Base-by-base conservation (phyloP, 805 yeast genomes). In the Groenewaldozyma tartarivorans region DNA sequence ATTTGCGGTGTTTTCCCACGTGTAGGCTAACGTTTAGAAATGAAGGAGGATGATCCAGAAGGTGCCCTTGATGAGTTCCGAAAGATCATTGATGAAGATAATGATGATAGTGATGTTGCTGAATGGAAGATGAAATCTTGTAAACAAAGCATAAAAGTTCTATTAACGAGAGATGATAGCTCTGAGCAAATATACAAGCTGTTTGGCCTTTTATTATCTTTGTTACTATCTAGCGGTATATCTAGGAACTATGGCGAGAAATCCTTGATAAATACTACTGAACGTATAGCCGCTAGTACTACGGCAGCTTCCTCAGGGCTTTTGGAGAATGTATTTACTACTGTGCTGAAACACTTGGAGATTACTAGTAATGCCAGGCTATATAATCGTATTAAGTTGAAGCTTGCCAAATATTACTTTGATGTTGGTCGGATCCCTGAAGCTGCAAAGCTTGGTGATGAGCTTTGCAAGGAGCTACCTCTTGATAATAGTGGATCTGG, bases 131-230 rank as follows among this genome's bases (percentile, higher is more conserved):
- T 62, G 41, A 60, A 58, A 39, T 55, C 64, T 4, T 30, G 49
- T 36, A 63, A 63, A 37, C 68, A 63, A 45, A 31, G 50, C 11
- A 50, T 62, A 39, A 63, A 63, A 47, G 35, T 63, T n/a, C 44
- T 47, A n/a, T 51, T 54, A 21, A 34, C 29, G 18, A 44, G 41
- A 16, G 40, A 44, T 4, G 39, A 46, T 15, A 41, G 46, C 29
- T 50, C 43, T 13, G 50, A 48, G 7, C 48, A 53, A n/a, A 44
- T 58, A 6, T 33, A 29, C 16, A 41, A 49, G 26, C 49, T 50
- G 33, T 45, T 48, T 34, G 41, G 41, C 16, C 37, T 46, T 24
- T 45, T 57, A 29, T 39, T 55, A 22, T 44, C 46, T 43, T 15
- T 41, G 34, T 29, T 48, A 13, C 22, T 43, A n/a, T 19, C 42